Evolutionary conservation across 306 rosid species (phyloP), one percentile per base, ranked within the genome.

Genomic region (Cicer pinnatifidum): DNA sequence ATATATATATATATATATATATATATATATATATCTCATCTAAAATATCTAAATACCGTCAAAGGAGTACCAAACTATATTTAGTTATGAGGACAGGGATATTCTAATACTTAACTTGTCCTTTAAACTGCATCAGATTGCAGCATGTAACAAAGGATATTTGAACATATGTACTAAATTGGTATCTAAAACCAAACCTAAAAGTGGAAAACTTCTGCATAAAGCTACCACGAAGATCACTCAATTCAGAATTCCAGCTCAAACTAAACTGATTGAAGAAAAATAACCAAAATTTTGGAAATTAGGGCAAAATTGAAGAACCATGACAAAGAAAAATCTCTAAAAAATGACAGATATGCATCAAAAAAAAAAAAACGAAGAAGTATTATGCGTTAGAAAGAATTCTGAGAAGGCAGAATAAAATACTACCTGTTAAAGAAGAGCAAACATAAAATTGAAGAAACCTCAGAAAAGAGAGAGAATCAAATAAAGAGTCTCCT

Each of bases 401-500:
- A 46, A 61, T 52, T 43, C 74, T 82, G 76, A 76, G 73, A 72
- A 52, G 46, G 47, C 11, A 72, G 68, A 60, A 59, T 65, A 10
- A 48, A 50, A 16, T 44, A 47, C 60, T 44, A 47, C 60, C 71
- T 61, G 74, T 33, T 52, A 45, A 16, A n/a, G 54, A 54, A 46
- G 37, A 40, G 33, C 15, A 19, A 63, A 39, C 35, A 65, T 13
- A 66, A 47, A 73, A 56, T 28, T 38, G 64, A 69, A 71, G 56
- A 45, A 74, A 52, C 62, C 41, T 8, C 12, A 73, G 9, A 68
- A 47, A 72, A 67, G 20, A 48, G 62, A 74, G 61, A 78, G 62
- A 54, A 53, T 47, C 1, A 39, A 63, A 56, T 19, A 69, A 47
- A 62, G 0, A 77, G 84, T 82, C 68, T 54, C 90, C 90, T 81